Conservation (phyloP, 2,329 filamentous ascomycete genomes). For the Gremmenia infestans region DNA sequence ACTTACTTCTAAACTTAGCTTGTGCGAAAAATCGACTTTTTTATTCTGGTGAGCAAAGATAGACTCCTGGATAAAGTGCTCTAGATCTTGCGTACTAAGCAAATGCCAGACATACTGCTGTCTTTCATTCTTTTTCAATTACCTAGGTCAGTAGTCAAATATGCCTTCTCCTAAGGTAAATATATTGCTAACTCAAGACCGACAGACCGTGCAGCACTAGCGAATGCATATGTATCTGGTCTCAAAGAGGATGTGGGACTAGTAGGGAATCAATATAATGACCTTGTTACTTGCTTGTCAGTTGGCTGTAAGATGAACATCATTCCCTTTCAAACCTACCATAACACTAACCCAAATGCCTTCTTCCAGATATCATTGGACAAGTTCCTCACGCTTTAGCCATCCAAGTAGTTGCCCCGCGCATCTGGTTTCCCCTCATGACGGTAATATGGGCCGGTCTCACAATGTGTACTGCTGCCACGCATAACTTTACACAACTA, state of each 20-base stretch:
- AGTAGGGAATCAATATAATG: not conserved
- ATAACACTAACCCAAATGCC: not conserved
- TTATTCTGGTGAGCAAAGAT: too few relatives aligned
- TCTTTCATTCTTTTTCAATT: slow-evolving; percentile 20
- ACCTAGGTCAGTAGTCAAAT: not conserved
- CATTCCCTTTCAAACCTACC: not conserved
- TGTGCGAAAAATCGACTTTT: too few relatives aligned
- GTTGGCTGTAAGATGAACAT: not conserved
- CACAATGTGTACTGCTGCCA: slow-evolving; percentile 55
- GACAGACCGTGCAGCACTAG: slow-evolving; percentile 20
- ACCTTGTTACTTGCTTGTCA: not conserved
- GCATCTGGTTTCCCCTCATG: slow-evolving; percentile 50
- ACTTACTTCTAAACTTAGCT: too few relatives aligned
- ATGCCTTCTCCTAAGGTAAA: too few relatives aligned
- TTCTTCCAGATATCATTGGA: not conserved
- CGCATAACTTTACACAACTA: slow-evolving; percentile 46
- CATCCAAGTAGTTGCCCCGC: slow-evolving; percentile 51
- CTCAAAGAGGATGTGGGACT: slow-evolving; percentile 43
- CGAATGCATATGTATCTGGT: slow-evolving; percentile 37
- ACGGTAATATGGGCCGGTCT: slow-evolving; percentile 49
- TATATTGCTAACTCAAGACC: too few relatives aligned
- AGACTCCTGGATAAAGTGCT: too few relatives aligned
- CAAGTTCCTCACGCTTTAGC: slow-evolving; percentile 6
- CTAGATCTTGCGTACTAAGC: too few relatives aligned
- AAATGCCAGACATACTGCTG: not conserved